A percentile compares a stretch with the other conserved stretches of the same genome.
phyloP scores from a whole-genome alignment of 2,329 filamentous ascomycete species.

The Cucurbitaria berberidis region DNA sequence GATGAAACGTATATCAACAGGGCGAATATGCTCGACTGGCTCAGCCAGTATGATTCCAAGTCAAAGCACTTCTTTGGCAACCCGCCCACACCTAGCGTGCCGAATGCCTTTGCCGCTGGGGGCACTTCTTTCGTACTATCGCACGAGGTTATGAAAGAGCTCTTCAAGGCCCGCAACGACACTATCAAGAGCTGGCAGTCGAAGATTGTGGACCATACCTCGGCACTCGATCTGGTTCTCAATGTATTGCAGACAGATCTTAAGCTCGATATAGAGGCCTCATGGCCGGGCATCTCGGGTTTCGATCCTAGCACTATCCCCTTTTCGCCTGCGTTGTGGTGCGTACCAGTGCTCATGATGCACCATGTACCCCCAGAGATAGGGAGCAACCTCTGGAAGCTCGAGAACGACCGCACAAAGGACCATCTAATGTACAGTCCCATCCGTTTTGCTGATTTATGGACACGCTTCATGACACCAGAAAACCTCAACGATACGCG shows the following conservation, averaged over 20 bases:
- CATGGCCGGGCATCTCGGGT: constrained; percentile 52
- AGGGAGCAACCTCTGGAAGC: constrained; percentile 52
- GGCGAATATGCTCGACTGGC: constrained; percentile 60
- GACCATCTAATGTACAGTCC: constrained; percentile 23
- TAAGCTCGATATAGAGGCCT: constrained; percentile 53
- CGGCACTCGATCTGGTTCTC: constrained; percentile 59
- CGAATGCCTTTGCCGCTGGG: constrained; percentile 58
- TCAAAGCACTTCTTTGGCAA: constrained; percentile 61
- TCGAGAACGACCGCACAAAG: constrained; percentile 48
- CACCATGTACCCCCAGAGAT: constrained; percentile 56
- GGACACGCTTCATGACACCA: constrained; percentile 35
- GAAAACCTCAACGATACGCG: constrained; percentile 33
- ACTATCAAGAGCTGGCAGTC: constrained; percentile 53
- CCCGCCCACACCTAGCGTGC: constrained; percentile 27
- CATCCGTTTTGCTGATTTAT: constrained; percentile 37
- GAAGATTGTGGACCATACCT: constrained; percentile 56
- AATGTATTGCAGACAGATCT: constrained; percentile 54
- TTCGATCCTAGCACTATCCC: constrained; percentile 40
- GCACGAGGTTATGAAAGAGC: constrained; percentile 54
- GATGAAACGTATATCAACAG: constrained; percentile 65
- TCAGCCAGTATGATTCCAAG: constrained; percentile 56
- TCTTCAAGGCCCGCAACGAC: constrained; percentile 48
- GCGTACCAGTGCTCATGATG: constrained; percentile 35
- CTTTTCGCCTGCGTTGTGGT: constrained; percentile 56
- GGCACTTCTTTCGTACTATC: constrained; percentile 62